These are phyloP conservation scores for Globisporangium acanthophoron DNA, from an alignment of 352 stramenopile genomes.

Conservation along the genomic window DNA sequence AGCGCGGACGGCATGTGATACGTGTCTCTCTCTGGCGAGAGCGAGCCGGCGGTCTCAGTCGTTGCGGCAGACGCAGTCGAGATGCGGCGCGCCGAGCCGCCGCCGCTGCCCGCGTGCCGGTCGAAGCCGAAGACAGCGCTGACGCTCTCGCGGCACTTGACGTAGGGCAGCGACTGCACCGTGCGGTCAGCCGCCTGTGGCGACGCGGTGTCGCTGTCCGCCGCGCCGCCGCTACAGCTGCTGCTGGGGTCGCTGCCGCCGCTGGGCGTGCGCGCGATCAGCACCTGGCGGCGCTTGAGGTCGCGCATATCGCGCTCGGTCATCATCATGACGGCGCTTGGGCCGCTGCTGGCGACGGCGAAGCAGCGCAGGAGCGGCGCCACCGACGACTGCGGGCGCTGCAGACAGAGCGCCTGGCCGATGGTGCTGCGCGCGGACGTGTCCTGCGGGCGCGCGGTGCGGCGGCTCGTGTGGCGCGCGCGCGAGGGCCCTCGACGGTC, in stretches of 20 bases:
- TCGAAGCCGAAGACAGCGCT: slow-evolving; percentile 57
- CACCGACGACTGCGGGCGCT: slow-evolving; percentile 25
- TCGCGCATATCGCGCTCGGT: slow-evolving; percentile 5
- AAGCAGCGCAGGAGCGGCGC: slow-evolving; percentile 10
- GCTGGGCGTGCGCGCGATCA: neutral
- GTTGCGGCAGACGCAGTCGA: slow-evolving; percentile 38
- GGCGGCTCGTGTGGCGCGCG: neutral
- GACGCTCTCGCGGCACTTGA: slow-evolving; percentile 52
- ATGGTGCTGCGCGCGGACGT: slow-evolving; percentile 25
- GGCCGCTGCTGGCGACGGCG: slow-evolving; percentile 1
- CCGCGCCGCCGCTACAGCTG: neutral
- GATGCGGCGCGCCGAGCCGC: slow-evolving; percentile 28
- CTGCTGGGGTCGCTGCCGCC: slow-evolving; percentile 1
- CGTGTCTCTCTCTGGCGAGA: slow-evolving; percentile 22
- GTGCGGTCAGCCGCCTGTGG: slow-evolving; percentile 14
- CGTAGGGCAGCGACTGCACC: slow-evolving; percentile 66
- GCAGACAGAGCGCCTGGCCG: slow-evolving; percentile 48
- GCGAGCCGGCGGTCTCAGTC: slow-evolving; percentile 12
- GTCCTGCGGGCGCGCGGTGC: neutral
- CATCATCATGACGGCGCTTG: slow-evolving; percentile 17
- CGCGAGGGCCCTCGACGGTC: slow-evolving; percentile 10
- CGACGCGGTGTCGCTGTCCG: neutral
- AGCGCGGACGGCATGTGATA: slow-evolving; percentile 43
- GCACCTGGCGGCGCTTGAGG: slow-evolving; percentile 9
- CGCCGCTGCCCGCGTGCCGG: slow-evolving; percentile 13